Percentiles rank a stretch among this genome's conserved stretches.
These are phyloP conservation scores for Hyphopichia fennica DNA, from an alignment of 1,139 yeast species.

Conservation along the genomic window DNA sequence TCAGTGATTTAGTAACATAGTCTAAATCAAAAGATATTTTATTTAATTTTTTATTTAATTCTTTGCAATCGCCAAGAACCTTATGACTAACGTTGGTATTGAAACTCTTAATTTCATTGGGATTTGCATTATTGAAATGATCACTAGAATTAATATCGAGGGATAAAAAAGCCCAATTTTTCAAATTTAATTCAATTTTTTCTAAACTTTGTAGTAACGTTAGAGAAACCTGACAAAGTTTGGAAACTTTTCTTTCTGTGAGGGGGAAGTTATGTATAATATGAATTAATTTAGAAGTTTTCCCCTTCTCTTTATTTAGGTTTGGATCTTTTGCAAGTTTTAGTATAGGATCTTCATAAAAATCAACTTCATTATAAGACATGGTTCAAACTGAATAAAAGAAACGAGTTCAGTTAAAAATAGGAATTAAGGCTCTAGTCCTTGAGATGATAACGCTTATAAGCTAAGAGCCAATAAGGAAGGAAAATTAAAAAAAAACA, in stretches of 20 bases:
- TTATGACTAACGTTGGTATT: constrained; percentile 49
- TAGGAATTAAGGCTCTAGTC: too few relatives aligned
- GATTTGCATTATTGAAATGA: constrained; percentile 34
- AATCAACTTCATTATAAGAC: constrained; percentile 18
- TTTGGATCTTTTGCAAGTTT: constrained; percentile 50
- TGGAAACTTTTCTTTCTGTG: constrained; percentile 47
- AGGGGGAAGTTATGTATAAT: constrained; percentile 46
- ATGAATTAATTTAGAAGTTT: constrained; percentile 39
- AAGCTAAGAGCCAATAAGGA: too few relatives aligned
- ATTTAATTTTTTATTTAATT: constrained; percentile 41
- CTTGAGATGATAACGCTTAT: too few relatives aligned
- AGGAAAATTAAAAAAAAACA: too few relatives aligned
- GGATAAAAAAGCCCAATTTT: constrained; percentile 60
- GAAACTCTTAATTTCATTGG: constrained; percentile 36
- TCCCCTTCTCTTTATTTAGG: constrained; percentile 43
- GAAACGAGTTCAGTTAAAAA: too few relatives aligned
- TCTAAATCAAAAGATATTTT: constrained; percentile 49
- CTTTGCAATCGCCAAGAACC: constrained; percentile 50
- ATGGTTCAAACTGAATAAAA: constrained; percentile 1
- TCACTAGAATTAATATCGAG: constrained; percentile 48
- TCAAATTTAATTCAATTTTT: constrained; percentile 45
- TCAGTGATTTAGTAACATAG: constrained; percentile 42
- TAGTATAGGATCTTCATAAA: constrained; percentile 50
- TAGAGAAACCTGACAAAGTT: constrained; percentile 50
- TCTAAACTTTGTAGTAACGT: constrained; percentile 52